phyloP scores from a whole-genome alignment of 2,329 filamentous ascomycete genomes.

The Fusarium fujikuroi region DNA sequence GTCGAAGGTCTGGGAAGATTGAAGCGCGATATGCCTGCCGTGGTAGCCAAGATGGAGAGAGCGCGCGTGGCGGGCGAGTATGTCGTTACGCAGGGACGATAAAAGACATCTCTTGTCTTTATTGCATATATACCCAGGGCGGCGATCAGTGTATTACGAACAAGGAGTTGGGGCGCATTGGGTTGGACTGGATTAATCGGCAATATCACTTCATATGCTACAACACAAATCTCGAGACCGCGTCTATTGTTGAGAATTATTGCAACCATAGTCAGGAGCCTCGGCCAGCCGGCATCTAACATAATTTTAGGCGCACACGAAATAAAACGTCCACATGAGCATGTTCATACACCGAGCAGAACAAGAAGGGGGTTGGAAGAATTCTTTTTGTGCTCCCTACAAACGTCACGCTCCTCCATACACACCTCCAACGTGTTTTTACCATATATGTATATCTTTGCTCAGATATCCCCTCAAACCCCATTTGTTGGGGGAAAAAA shows the following conservation, averaged over 20 bases:
- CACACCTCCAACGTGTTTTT: constrained; percentile 25
- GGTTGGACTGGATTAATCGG: constrained; percentile 1
- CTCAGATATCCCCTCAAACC: constrained; percentile 23
- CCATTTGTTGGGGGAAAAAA: constrained; percentile 11
- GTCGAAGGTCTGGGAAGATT: constrained; percentile 63
- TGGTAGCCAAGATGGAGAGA: constrained; percentile 73
- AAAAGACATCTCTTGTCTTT: constrained; percentile 21
- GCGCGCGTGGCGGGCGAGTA: constrained; percentile 69
- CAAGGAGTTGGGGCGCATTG: constrained; percentile 25
- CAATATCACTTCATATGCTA: background rate
- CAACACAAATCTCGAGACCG: constrained; percentile 10
- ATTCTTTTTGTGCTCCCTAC: constrained; percentile 10
- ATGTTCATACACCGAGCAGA: constrained; percentile 5
- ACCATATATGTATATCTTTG: constrained; percentile 14
- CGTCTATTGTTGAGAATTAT: constrained; percentile 37
- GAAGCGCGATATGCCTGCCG: constrained; percentile 69
- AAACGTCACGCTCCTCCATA: constrained; percentile 27
- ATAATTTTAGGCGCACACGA: constrained; percentile 10
- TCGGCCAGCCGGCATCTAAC: constrained; percentile 26
- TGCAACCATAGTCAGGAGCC: constrained; percentile 30
- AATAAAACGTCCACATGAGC: background rate
- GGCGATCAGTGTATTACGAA: constrained; percentile 9
- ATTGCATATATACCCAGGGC: constrained; percentile 31
- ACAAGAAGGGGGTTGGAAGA: background rate
- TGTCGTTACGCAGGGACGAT: constrained; percentile 54